These are phyloP conservation scores for Thalassiosira exigua DNA, from an alignment of 352 stramenopile genomes.

Conservation along the genomic window DNA sequence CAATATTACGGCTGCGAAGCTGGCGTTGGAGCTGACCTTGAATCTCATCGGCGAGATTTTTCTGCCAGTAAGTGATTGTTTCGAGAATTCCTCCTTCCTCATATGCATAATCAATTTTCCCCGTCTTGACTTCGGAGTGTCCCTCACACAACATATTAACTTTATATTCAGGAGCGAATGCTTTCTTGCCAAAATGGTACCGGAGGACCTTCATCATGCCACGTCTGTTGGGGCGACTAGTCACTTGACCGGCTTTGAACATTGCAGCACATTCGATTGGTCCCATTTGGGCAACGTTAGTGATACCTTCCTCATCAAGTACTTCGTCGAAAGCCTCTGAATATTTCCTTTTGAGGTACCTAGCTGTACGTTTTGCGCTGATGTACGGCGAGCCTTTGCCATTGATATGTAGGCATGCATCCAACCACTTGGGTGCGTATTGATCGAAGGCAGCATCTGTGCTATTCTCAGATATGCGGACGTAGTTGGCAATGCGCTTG, in stretches of 20 bases:
- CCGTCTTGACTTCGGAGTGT: constrained; percentile 4
- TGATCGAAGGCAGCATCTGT: constrained; percentile 12
- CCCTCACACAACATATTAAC: constrained; percentile 22
- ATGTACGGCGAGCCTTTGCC: neutral
- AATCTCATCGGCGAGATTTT: constrained; percentile 21
- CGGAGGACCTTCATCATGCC: constrained; percentile 1
- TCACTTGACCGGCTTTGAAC: neutral
- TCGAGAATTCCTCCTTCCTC: neutral
- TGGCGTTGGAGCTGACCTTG: constrained; percentile 7
- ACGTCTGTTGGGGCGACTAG: neutral
- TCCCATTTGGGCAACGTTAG: neutral
- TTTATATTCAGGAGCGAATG: constrained; percentile 23
- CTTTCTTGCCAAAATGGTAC: constrained; percentile 17
- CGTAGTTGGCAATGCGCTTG: neutral
- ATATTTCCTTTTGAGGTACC: constrained; percentile 3
- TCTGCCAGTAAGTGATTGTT: constrained; percentile 14
- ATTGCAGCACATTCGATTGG: constrained; percentile 6
- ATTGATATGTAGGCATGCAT: constrained; percentile 1
- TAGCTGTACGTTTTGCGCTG: constrained; percentile 8
- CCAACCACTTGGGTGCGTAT: neutral
- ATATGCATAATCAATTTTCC: neutral
- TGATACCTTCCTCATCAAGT: constrained; percentile 1
- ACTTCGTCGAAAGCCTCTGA: constrained; percentile 3
- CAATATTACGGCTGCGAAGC: neutral
- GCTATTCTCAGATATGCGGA: constrained; percentile 11